These are phyloP conservation scores for Phialemoniopsis sp. DNA, from an alignment of 2,329 filamentous ascomycete genomes.

Conservation along the genomic window DNA sequence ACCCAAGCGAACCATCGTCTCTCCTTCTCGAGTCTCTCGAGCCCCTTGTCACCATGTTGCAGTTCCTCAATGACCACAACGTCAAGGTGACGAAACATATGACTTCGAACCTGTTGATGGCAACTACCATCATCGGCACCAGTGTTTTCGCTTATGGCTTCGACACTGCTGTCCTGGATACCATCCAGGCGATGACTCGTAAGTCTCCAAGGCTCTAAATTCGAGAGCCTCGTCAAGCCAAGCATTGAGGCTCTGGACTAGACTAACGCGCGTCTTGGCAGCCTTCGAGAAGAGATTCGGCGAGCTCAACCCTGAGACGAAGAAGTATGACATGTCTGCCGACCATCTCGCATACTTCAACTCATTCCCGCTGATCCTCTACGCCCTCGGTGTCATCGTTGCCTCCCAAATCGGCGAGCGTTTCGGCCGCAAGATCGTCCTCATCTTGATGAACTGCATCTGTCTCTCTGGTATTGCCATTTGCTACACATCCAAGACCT, in stretches of 20 bases:
- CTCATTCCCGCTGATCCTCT: slow-evolving; percentile 12
- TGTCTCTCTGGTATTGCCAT: slow-evolving; percentile 9
- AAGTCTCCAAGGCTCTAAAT: background rate
- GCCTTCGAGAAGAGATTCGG: slow-evolving; percentile 11
- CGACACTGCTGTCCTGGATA: slow-evolving; percentile 13
- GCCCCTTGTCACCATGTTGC: background rate
- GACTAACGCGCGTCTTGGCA: slow-evolving; percentile 11
- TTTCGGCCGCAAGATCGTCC: slow-evolving; percentile 10
- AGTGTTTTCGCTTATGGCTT: slow-evolving; percentile 16
- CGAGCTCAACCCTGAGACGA: slow-evolving; percentile 7
- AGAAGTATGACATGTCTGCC: slow-evolving; percentile 8
- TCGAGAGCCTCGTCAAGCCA: too few relatives aligned
- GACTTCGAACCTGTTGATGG: slow-evolving; percentile 11
- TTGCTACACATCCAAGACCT: slow-evolving; percentile 8
- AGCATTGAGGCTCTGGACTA: too few relatives aligned
- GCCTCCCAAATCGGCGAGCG: slow-evolving; percentile 11
- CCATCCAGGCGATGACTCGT: slow-evolving; percentile 16
- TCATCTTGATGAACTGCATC: slow-evolving; percentile 11
- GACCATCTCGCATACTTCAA: slow-evolving; percentile 15
- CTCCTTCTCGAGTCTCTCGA: too few relatives aligned
- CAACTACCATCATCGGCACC: slow-evolving; percentile 11
- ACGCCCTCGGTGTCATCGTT: slow-evolving; percentile 9
- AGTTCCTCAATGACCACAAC: slow-evolving; percentile 10
- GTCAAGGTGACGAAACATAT: slow-evolving; percentile 12
- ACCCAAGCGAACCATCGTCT: too few relatives aligned